Base-by-base conservation (phyloP, 176 grass and related monocot species). In the Eleusine indica region DNA sequence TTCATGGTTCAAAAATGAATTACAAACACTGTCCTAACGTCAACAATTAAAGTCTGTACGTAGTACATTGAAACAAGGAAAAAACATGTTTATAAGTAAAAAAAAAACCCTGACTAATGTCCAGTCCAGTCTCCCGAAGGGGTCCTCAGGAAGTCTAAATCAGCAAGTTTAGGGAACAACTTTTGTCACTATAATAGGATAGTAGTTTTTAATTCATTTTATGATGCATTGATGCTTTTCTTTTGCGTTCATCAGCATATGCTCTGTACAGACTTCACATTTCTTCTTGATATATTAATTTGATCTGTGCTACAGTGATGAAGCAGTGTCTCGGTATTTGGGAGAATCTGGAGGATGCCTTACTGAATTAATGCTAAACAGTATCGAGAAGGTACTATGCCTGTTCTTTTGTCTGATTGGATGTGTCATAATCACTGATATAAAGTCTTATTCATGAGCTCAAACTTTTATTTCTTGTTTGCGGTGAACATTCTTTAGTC, bases 341-440 rank as follows among this genome's bases (percentile, higher is more conserved):
- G 91, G 93, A 84, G 80, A 86, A 82, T 98, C 91, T 80, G 92
- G 95, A 88, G 88, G 90, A 72, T 93, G 56, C 58, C 80, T 98
- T 52, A 86, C 57, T 88, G 95, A 98, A 76, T 82, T 98, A 84
- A 88, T 85, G 58, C 73, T 98, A 75, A 98, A 95, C 79, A 93
- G 90, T 84, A 46, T 98, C 66, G 75, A 79, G 70, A 95, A 98
- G 95, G 95, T 95, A 87, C 11, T 44, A 19, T 53, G 21, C 76
- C 40, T 68, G 49, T 81, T 80, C 56, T 17, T 76, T 77, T 51
- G 37, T 77, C 3, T 85, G 4, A 16, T 84, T 57, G 40, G 13
- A 46, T 65, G 22, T 84, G 15, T 63, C 17, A 39, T 66, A 66
- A 10, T 67, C 30, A 0, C 80, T 80, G 57, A 63, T 78, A 66